A percentile compares a stretch with the other conserved stretches of the same genome.
phyloP scores from a whole-genome alignment of 1,139 yeast species.

The Candida sp. region DNA sequence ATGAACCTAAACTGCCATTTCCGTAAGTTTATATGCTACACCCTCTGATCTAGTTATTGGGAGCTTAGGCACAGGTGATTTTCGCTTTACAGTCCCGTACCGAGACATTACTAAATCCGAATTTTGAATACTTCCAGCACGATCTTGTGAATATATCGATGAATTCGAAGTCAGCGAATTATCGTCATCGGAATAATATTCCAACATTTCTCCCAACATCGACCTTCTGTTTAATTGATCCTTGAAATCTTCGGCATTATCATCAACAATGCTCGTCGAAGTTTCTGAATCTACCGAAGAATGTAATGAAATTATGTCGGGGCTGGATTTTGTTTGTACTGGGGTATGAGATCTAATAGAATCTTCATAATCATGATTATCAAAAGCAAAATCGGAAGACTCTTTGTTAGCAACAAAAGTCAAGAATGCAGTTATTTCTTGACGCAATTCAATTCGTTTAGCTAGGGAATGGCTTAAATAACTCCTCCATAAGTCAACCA shows the following conservation, averaged over 20 bases:
- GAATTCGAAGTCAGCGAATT: neutral
- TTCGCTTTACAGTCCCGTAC: slow-evolving; percentile 1
- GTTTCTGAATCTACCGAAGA: neutral
- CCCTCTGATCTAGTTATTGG: slow-evolving; percentile 1
- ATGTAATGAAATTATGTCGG: neutral
- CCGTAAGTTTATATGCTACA: neutral
- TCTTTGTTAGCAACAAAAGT: slow-evolving; percentile 18
- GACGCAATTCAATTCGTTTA: slow-evolving; percentile 39
- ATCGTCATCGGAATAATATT: slow-evolving; percentile 35
- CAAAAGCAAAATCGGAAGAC: slow-evolving; percentile 3
- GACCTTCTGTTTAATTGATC: slow-evolving; percentile 30
- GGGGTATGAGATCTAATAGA: neutral
- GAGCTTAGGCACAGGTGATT: neutral
- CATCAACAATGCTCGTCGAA: slow-evolving; percentile 1
- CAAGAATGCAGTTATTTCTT: slow-evolving; percentile 38
- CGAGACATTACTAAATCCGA: neutral
- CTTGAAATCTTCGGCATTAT: slow-evolving; percentile 10
- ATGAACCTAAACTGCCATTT: neutral
- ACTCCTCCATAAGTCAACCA: slow-evolving; percentile 29
- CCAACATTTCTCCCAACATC: slow-evolving; percentile 46
- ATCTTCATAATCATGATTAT: neutral
- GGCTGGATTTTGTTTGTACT: slow-evolving; percentile 3
- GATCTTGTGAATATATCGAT: neutral
- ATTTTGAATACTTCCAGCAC: neutral
- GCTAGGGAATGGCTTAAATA: slow-evolving; percentile 35